phyloP scores from a whole-genome alignment of 2,329 filamentous ascomycete species.

The Botrytis paeoniae region DNA sequence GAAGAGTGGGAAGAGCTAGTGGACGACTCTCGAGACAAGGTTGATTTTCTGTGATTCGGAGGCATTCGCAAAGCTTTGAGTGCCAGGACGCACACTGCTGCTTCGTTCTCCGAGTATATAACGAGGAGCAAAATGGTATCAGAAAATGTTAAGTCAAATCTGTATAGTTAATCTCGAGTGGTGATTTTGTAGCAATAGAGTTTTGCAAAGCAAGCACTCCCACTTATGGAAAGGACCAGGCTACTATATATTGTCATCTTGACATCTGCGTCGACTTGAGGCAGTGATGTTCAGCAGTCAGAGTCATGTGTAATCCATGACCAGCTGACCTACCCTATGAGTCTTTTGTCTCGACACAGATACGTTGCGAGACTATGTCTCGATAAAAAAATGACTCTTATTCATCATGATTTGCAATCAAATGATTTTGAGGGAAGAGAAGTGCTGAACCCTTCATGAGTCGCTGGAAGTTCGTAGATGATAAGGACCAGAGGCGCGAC shows the following conservation, averaged over 20 bases:
- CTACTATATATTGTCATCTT: not conserved
- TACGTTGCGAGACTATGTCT: not conserved
- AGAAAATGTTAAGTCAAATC: not conserved
- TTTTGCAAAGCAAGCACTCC: not conserved
- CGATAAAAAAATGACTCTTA: not conserved
- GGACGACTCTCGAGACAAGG: conserved; percentile 6
- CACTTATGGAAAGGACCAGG: not conserved
- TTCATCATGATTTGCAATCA: not conserved
- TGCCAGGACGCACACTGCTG: not conserved
- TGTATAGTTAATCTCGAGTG: not conserved
- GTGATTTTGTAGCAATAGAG: not conserved
- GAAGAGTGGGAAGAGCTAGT: conserved; percentile 8
- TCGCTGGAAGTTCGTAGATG: not conserved
- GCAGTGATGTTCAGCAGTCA: conserved; percentile 13
- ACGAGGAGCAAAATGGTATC: not conserved
- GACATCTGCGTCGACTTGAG: not conserved
- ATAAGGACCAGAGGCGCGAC: not conserved
- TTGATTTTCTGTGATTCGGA: not conserved
- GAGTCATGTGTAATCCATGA: conserved; percentile 11
- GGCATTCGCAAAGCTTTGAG: not conserved
- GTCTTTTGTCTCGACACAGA: not conserved
- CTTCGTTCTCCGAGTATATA: not conserved
- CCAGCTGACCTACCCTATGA: conserved; percentile 13
- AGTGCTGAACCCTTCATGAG: not conserved
- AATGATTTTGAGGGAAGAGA: not conserved